phyloP scores from a whole-genome alignment of 768 basidiomycete genomes.

The Leccinum variicolor region DNA sequence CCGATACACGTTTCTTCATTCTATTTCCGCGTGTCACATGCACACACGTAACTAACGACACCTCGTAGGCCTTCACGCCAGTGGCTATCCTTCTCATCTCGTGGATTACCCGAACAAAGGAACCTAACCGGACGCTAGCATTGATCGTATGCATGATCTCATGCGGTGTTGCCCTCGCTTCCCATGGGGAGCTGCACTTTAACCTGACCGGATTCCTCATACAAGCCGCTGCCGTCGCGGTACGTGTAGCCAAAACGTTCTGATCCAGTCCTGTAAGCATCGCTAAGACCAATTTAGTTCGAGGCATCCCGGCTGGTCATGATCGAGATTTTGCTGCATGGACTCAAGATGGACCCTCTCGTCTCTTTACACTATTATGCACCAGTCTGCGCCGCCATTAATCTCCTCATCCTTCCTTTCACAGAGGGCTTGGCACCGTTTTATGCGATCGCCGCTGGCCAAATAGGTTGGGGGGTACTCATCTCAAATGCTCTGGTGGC shows the following conservation, averaged over 20 bases:
- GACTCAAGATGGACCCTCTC: constrained; percentile 96
- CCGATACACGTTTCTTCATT: not conserved
- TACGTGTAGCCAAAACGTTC: constrained; percentile 26
- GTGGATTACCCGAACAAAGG: constrained; percentile 84
- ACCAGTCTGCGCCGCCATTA: constrained; percentile 90
- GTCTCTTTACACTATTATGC: constrained; percentile 96
- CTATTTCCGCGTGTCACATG: not conserved
- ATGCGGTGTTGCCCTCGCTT: constrained; percentile 82
- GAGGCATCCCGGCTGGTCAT: constrained; percentile 94
- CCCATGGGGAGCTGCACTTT: constrained; percentile 85
- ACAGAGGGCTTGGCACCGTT: constrained; percentile 91
- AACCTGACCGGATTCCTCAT: constrained; percentile 83
- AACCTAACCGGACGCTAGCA: constrained; percentile 77
- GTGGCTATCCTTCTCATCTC: constrained; percentile 93
- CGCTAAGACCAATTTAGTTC: constrained; percentile 48
- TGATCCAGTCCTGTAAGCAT: not conserved
- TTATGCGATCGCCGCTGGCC: constrained; percentile 50
- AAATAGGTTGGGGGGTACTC: constrained; percentile 67
- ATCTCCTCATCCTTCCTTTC: constrained; percentile 81
- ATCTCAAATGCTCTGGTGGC: constrained; percentile 84
- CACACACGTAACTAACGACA: not conserved
- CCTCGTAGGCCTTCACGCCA: constrained; percentile 76
- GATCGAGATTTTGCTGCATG: constrained; percentile 93
- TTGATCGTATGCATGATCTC: constrained; percentile 91
- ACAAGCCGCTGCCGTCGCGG: constrained; percentile 82